A percentile compares a stretch with the other conserved stretches of the same genome.
Conservation (phyloP, 139 green algal genomes). For the Micractinium conductrix region DNA sequence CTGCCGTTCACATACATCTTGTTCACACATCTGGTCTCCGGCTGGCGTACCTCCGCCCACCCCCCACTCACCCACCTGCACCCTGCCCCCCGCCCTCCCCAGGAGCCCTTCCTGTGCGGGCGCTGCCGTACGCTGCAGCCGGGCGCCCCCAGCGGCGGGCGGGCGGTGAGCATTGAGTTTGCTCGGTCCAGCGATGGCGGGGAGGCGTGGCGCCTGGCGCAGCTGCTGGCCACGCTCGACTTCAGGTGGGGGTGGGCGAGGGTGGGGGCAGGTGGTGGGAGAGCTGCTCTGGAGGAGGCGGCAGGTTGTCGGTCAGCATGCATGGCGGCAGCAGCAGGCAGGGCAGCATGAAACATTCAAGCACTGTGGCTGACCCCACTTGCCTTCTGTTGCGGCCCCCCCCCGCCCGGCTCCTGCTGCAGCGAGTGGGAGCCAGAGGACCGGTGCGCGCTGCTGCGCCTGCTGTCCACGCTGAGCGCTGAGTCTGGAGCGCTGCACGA, state of each 20-base stretch:
- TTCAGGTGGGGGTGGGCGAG: conserved; percentile 15
- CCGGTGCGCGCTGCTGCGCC: conserved; percentile 48
- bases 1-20: neutral
- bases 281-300: too few species aligned
- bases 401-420: too few species aligned
- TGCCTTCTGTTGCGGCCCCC: too few species aligned
- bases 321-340: too few species aligned
- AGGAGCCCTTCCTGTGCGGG: conserved; percentile 72
- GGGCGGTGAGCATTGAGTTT: neutral
- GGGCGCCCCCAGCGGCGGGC: conserved; percentile 2
- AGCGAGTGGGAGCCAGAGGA: conserved; percentile 41
- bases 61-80: neutral
- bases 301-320: too few species aligned
- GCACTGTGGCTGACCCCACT: too few species aligned
- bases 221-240: conserved; percentile 47
- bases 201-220: conserved; percentile 10
- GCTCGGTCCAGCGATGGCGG: neutral
- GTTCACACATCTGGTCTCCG: neutral
- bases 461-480: conserved; percentile 51
- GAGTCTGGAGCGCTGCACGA: conserved; percentile 35
- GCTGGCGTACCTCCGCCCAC: neutral
- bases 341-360: too few species aligned
- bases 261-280: neutral
- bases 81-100: neutral
- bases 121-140: conserved; percentile 46